These are phyloP conservation scores for Coniosporium apollinis DNA, from an alignment of 495 filamentous ascomycete species.

Conservation along the genomic window DNA sequence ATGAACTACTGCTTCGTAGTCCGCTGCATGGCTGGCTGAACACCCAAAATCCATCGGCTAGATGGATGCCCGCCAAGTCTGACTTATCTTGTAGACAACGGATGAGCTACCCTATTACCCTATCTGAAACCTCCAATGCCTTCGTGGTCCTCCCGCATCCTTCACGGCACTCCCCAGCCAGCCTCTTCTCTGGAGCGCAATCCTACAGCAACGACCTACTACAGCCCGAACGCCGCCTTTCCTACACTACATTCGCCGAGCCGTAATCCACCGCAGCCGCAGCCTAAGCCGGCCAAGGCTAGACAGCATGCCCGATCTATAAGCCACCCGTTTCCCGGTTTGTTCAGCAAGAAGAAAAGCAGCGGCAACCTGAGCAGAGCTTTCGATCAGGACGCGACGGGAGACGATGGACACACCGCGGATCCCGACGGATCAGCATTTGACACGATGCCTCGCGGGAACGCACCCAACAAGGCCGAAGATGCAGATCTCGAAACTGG, in stretches of 20 bases:
- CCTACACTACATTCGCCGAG: too few relatives aligned
- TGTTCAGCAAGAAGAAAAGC: conserved; percentile 13
- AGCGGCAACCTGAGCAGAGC: conserved; percentile 2
- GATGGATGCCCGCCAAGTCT: too few relatives aligned
- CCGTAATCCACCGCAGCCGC: conserved; percentile 8
- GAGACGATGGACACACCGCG: conserved; percentile 11
- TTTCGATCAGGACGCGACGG: conserved; percentile 10
- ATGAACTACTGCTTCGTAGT: too few relatives aligned
- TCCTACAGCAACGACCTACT: conserved; percentile 3
- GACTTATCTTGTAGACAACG: too few relatives aligned
- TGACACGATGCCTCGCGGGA: neutral
- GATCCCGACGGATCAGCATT: conserved; percentile 4
- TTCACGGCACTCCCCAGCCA: conserved; percentile 3
- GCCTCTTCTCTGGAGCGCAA: conserved; percentile 1
- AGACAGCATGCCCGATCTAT: conserved; percentile 10
- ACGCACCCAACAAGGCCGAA: conserved; percentile 2
- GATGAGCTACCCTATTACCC: neutral
- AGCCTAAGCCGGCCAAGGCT: neutral
- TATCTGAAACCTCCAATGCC: conserved; percentile 6
- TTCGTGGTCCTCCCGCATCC: conserved; percentile 15
- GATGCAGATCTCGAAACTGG: conserved; percentile 31
- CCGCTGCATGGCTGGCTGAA: too few relatives aligned
- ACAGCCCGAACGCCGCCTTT: neutral
- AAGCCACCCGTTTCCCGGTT: conserved; percentile 12
- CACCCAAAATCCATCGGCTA: too few relatives aligned